Base-by-base conservation (phyloP, 1,284 basidiomycete species). In the Hymenochaete sp. region DNA sequence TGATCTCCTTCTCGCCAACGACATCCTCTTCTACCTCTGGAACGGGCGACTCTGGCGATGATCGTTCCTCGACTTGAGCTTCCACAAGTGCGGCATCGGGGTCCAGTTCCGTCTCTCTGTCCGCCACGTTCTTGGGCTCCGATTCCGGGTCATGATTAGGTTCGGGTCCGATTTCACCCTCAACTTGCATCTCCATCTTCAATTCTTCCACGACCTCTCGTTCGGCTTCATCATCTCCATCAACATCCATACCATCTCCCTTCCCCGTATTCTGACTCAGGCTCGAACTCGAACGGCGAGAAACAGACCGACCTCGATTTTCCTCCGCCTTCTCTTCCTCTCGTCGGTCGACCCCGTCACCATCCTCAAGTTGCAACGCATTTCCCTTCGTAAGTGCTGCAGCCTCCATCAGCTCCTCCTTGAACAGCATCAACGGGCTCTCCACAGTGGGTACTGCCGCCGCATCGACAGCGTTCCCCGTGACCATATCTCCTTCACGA, bases 361-460 rank as follows among this genome's bases (percentile, higher is more conserved):
- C n/a, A n/a, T n/a, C n/a, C n/a, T n/a, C n/a, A n/a, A n/a, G n/a
- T n/a, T n/a, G n/a, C n/a, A n/a, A n/a, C n/a, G n/a, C n/a, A n/a
- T n/a, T n/a, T n/a, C n/a, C n/a, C n/a, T 19, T 32, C 19, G 13
- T 35, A 35, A 19, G 21, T 19, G 41, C 41, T 5, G 41, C 41
- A 11, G 11, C 42, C 21, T 44, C 14, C 42, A 44, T 44, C n/a
- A 44, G 24, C 19, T 44, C 42, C 31, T 44, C 42, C 22, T 44
- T 21, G 32, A 44, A 44, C 8, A 44, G 33, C 42, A 44, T 35
- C 6, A 33, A 11, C 9, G 42, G 42, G 37, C 41, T 32, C 28
- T 42, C 41, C 5, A 18, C 10, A 33, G 25, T 16, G 27, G 32
- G 14, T 5, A 8, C 32, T n/a, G n/a, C n/a, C n/a, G n/a, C n/a